phyloP scores from a whole-genome alignment of 257 asterid genomes.

The Nyctanthes arbortristis region DNA sequence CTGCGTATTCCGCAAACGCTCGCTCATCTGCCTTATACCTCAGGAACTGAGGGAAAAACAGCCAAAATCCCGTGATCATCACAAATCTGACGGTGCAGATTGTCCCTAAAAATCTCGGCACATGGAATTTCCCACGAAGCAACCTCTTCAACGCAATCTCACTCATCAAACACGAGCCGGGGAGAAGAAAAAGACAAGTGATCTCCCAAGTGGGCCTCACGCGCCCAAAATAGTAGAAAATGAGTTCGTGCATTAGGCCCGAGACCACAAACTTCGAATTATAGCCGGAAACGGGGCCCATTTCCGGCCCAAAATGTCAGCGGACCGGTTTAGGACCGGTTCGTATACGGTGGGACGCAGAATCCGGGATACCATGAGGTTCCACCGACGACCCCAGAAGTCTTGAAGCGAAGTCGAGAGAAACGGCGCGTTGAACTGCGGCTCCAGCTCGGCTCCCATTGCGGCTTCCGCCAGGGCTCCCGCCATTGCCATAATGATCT shows the following conservation, averaged over 20 bases:
- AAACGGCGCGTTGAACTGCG: slow-evolving; percentile 77
- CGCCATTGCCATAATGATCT: slow-evolving; percentile 48
- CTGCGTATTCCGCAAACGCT: slow-evolving; percentile 58
- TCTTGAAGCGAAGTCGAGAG: slow-evolving; percentile 75
- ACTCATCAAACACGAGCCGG: slow-evolving; percentile 48
- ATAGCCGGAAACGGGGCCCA: slow-evolving; percentile 68
- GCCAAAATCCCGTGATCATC: slow-evolving; percentile 48
- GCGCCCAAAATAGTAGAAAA: slow-evolving; percentile 66
- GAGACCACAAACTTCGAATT: slow-evolving; percentile 50
- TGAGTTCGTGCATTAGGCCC: slow-evolving; percentile 74
- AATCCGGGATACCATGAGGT: slow-evolving; percentile 70
- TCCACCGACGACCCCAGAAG: slow-evolving; percentile 93
- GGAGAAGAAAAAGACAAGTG: slow-evolving; percentile 58
- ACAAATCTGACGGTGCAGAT: slow-evolving; percentile 50
- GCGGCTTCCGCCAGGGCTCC: slow-evolving; percentile 53
- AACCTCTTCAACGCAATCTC: slow-evolving; percentile 57
- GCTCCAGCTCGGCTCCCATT: slow-evolving; percentile 72
- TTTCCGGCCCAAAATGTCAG: slow-evolving; percentile 38
- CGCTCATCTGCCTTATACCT: slow-evolving; percentile 44
- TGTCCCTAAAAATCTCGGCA: slow-evolving; percentile 46
- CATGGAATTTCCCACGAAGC: slow-evolving; percentile 32
- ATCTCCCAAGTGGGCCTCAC: slow-evolving; percentile 68
- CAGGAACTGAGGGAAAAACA: slow-evolving; percentile 65
- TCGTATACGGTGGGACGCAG: slow-evolving; percentile 74
- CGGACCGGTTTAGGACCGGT: slow-evolving; percentile 45